A percentile compares a stretch with the other conserved stretches of the same genome.
phyloP scores from a whole-genome alignment of 441 rosid species.

The Mallotus japonicus region DNA sequence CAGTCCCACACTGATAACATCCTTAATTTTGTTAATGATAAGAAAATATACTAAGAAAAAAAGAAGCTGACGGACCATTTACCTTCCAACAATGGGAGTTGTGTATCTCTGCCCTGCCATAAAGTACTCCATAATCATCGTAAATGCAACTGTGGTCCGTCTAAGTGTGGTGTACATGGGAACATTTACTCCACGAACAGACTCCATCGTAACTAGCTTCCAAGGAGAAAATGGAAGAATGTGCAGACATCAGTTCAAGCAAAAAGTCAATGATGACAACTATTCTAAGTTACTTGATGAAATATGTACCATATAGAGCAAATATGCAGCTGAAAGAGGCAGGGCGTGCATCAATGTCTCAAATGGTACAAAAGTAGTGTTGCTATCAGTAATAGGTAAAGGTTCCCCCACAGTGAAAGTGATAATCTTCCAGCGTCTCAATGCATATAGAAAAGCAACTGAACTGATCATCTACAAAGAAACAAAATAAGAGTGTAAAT shows the following conservation, averaged over 20 bases:
- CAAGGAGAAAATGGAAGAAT: constrained; percentile 37
- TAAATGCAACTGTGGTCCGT: constrained; percentile 88
- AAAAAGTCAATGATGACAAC: neutral
- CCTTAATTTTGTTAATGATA: constrained; percentile 23
- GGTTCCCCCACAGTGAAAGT: constrained; percentile 62
- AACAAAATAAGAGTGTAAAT: constrained; percentile 13
- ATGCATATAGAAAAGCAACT: constrained; percentile 57
- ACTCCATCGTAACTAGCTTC: constrained; percentile 91
- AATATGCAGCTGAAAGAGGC: constrained; percentile 76
- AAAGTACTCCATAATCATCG: constrained; percentile 82
- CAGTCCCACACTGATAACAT: constrained; percentile 82
- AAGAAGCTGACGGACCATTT: constrained; percentile 15
- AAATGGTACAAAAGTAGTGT: constrained; percentile 49
- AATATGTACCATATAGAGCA: constrained; percentile 79
- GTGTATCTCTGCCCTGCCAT: constrained; percentile 78
- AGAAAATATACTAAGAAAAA: neutral
- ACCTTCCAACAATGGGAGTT: constrained; percentile 77
- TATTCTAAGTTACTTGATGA: constrained; percentile 1
- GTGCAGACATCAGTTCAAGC: constrained; percentile 16
- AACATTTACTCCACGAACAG: constrained; percentile 95
- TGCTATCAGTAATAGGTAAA: constrained; percentile 43
- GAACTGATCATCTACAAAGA: constrained; percentile 70
- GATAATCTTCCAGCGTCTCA: constrained; percentile 68
- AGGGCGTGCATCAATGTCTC: constrained; percentile 69
- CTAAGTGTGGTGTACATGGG: constrained; percentile 98